phyloP scores from a whole-genome alignment of 768 basidiomycete genomes.

The Porpolomopsis calyptriformis region DNA sequence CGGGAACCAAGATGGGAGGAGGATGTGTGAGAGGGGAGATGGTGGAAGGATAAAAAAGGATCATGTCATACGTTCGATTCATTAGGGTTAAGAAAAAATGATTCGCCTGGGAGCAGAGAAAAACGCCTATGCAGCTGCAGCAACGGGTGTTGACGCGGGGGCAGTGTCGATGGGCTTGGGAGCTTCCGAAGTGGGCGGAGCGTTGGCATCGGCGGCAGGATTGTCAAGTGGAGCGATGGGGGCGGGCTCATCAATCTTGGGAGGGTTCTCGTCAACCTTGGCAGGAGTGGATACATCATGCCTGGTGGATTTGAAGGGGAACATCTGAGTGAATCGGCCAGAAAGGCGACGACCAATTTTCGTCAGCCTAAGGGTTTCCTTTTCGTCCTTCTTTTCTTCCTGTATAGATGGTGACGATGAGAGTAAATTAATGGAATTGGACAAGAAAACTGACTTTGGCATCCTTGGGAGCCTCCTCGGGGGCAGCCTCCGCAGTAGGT shows the following conservation, averaged over 20 bases:
- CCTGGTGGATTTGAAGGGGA: constrained; percentile 79
- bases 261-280: constrained; percentile 84
- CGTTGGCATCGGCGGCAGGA: constrained; percentile 43
- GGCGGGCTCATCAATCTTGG: constrained; percentile 74
- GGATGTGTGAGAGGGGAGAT: constrained; percentile 20
- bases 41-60: constrained; percentile 12
- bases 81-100: constrained; percentile 22
- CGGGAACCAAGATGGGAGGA: constrained; percentile 21
- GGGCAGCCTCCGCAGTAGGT: constrained; percentile 28
- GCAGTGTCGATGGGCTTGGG: constrained; percentile 31
- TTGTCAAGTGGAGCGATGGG: constrained; percentile 80
- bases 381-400: constrained; percentile 40
- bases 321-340: constrained; percentile 70
- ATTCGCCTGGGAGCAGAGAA: constrained; percentile 5
- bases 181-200: constrained; percentile 15
- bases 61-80: constrained; percentile 42
- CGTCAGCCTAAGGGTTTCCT: constrained; percentile 37
- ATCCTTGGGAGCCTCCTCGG: constrained; percentile 60
- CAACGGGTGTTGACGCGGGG: constrained; percentile 41
- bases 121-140: constrained; percentile 62
- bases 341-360: constrained; percentile 82
- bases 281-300: constrained; percentile 53
- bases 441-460: too few species aligned
- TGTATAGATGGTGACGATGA: constrained; percentile 21
- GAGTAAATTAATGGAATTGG: not conserved